Conservation (phyloP, 371 early-diverging fungal genomes). For the Dinochytrium kinnereticum region DNA sequence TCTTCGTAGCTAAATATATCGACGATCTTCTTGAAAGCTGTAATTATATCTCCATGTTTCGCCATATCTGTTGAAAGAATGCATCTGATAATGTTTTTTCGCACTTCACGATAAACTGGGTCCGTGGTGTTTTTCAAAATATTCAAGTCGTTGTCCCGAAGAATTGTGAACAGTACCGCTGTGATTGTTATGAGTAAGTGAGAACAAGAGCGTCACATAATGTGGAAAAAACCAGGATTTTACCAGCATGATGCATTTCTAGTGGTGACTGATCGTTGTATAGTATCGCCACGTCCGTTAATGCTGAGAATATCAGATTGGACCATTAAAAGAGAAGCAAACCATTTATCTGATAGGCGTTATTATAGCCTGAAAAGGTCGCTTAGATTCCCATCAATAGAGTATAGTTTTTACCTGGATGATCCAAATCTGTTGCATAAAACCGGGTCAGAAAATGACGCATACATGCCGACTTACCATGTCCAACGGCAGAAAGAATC, state of each 20-base stretch:
- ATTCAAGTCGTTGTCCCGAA: constrained; percentile 44
- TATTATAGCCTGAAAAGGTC: constrained; percentile 43
- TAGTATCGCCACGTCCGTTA: constrained; percentile 51
- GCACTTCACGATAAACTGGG: constrained; percentile 35
- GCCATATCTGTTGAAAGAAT: constrained; percentile 59
- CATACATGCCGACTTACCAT: constrained; percentile 28
- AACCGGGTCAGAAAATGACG: background rate
- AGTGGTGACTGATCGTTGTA: constrained; percentile 58
- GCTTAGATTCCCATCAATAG: constrained; percentile 3
- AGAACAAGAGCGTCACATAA: background rate
- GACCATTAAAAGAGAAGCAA: background rate
- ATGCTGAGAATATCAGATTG: constrained; percentile 22
- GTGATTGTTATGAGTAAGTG: background rate
- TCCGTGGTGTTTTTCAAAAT: constrained; percentile 42
- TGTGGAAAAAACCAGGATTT: background rate
- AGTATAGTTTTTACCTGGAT: constrained; percentile 28
- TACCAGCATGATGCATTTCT: constrained; percentile 57
- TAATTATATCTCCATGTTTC: constrained; percentile 52
- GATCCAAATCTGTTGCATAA: constrained; percentile 29
- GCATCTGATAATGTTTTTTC: constrained; percentile 50
- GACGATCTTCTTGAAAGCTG: constrained; percentile 43
- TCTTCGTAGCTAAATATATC: constrained; percentile 49
- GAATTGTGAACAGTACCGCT: constrained; percentile 51
- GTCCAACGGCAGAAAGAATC: constrained; percentile 47
- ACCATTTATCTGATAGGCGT: constrained; percentile 56